Evolutionary conservation across 352 stramenopile species (phyloP), one percentile per base, ranked within the genome.

Genomic region (Pythium utonaiense): DNA sequence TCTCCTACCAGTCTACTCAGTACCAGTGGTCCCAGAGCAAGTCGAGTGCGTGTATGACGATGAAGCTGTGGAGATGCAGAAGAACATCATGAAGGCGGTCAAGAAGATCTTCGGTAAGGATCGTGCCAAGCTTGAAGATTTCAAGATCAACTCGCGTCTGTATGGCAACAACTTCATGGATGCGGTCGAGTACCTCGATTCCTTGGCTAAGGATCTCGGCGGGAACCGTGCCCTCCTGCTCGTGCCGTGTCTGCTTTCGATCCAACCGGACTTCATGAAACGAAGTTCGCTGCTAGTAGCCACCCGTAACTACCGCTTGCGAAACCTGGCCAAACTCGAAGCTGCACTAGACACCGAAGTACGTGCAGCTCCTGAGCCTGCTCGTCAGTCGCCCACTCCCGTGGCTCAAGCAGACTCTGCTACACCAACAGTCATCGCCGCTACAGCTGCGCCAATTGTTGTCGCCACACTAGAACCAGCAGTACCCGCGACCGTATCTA

Each of bases 161-260:
- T 89, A 77, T 64, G 83, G 83, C 31, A 91, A 86, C 68, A 80
- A 86, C 57, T 91, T 90, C 41, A 89, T 93, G 81, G 83, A 91
- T 40, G 56, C 78, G 0, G 53, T 71, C 38, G 80, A 86, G 48
- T 93, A 89, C 48, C 21, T 91, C 34, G 71, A 89, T n/a, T 74
- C 65, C n/a, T 66, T 91, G 14, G 73, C 83, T 21, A 73, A 77
- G 14, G 73, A 84, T n/a, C 66, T 93, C n/a, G 69, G 76, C 21
- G 57, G 53, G 0, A 72, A 89, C 49, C 71, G 80, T 17, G 71
- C 80, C 13, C 69, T 93, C 19, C 68, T 84, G 53, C 58, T 93
- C 16, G 69, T 91, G 3, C 83, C 83, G 17, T 86, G 81, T 62
- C 70, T 93, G 57, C 28, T 86, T 8, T 78, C 64, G 19, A 71